Evolutionary conservation across 2,329 filamentous ascomycete species (phyloP).

Genomic region (Fusarium compactum): DNA sequence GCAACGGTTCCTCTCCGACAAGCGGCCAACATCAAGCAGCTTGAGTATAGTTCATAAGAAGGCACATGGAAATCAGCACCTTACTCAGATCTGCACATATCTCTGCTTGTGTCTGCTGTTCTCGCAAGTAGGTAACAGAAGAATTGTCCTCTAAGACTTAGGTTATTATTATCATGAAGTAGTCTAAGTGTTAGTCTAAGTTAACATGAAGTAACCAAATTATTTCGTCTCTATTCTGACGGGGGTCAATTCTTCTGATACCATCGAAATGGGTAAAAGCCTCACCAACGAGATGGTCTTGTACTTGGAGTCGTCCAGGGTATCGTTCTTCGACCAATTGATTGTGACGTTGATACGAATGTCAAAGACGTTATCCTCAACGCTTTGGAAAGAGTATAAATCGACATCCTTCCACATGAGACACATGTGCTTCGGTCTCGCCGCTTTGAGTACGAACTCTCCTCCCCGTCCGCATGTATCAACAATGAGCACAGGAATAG

Average conservation of each 20-base stretch:
- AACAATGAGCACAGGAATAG: background rate
- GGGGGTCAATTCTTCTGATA: fast-evolving
- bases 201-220: too few relatives aligned
- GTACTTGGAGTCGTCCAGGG: background rate
- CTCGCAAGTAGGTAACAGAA: too few relatives aligned
- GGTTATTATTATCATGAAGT: too few relatives aligned
- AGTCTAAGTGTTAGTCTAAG: too few relatives aligned
- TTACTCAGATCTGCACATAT: too few relatives aligned
- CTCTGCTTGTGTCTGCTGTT: too few relatives aligned
- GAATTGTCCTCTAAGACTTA: too few relatives aligned
- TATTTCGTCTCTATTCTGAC: too few relatives aligned
- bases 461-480: background rate
- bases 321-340: background rate
- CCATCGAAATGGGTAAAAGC: background rate
- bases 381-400: background rate
- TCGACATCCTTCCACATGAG: background rate
- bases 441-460: background rate
- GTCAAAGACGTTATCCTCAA: background rate
- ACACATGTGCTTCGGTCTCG: background rate
- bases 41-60: too few relatives aligned
- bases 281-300: background rate
- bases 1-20: too few relatives aligned
- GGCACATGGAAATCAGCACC: too few relatives aligned
- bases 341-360: background rate
- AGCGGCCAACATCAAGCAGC: too few relatives aligned